phyloP scores from a whole-genome alignment of 2,329 filamentous ascomycete species.

The Nothomitra cinnamomea region DNA sequence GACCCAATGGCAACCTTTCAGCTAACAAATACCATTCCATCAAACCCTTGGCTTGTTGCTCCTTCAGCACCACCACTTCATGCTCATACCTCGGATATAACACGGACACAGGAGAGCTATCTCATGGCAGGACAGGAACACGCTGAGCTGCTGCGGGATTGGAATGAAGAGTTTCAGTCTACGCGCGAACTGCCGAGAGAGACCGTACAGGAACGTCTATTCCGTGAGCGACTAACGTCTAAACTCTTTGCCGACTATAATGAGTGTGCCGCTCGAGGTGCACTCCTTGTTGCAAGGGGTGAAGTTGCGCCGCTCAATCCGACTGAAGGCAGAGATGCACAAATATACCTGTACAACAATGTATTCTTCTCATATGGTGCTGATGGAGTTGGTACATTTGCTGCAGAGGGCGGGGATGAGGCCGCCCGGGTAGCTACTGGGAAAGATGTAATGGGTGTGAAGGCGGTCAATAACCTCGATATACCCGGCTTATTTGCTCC shows the following conservation, averaged over 20 bases:
- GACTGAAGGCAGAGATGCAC: constrained; percentile 78
- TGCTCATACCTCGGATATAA: constrained; percentile 65
- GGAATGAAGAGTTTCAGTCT: constrained; percentile 98
- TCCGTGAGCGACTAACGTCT: constrained; percentile 80
- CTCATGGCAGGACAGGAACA: constrained; percentile 83
- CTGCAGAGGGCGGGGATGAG: constrained; percentile 89
- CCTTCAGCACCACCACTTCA: constrained; percentile 44
- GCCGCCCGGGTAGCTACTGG: constrained; percentile 89
- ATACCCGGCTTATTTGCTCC: constrained; percentile 89
- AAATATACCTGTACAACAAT: constrained; percentile 99
- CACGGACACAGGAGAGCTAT: constrained; percentile 83
- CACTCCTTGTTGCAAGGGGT: constrained; percentile 78
- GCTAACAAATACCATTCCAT: constrained; percentile 84
- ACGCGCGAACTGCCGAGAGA: constrained; percentile 89
- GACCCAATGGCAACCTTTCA: constrained; percentile 89
- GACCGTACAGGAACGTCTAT: constrained; percentile 85
- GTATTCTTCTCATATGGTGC: constrained; percentile 98
- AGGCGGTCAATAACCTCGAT: constrained; percentile 90
- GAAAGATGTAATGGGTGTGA: constrained; percentile 90
- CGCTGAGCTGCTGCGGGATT: constrained; percentile 84
- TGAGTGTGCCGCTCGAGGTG: constrained; percentile 81
- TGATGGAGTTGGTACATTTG: constrained; percentile 93
- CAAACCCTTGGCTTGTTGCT: constrained; percentile 81
- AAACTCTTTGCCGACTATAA: constrained; percentile 98
- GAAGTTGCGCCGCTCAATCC: constrained; percentile 91